Evolutionary conservation across 306 rosid genomes (phyloP), one percentile per base, ranked within the genome.

Genomic region (Vicia sativa): DNA sequence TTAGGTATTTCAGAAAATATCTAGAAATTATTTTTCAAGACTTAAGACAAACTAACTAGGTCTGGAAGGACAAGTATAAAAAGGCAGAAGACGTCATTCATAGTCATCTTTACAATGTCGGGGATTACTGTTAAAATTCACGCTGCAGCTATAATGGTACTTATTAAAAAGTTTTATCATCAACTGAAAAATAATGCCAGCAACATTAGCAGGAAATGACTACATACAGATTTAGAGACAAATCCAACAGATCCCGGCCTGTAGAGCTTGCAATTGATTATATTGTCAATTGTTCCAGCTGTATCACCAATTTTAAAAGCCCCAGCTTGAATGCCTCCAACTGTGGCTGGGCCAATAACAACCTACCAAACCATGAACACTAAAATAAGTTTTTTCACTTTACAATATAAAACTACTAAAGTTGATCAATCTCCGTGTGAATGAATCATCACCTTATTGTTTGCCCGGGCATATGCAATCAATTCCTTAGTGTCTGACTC

Each of bases 241-340:
- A 95, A 95, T 78, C 99, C 99, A 84, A 95, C 95, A 52, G 99
- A 95, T 87, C 99, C 99, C 56, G 99, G 99, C 82, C 99, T 95
- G 90, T 90, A 90, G 57, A 95, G 81, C 86, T 95, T 90, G 99
- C 95, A 85, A 1, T 87, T 95, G 77, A 90, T 82, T 53, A 90
- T 85, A 78, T 95, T 95, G 73, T 95, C 99, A 66, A 95, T 95
- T 48, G 96, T 95, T 81, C 99, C 99, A 50, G 99, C 99, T 41
- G 97, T 95, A 81, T 95, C 99, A 68, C 99, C 99, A 18, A 95
- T 95, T 90, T 90, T 95, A 83, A 95, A 95, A 68, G 99, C 99
- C 45, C 97, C 99, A 5, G 97, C 99, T 85, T 95, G 99, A 80
- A 95, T 87, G 53, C 99, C 99, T 75, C 99, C 99, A 73, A 95